A percentile compares a stretch with the other conserved stretches of the same genome.
Conservation (phyloP, 495 filamentous ascomycete genomes). For the Hyaloscypha finlandica region DNA sequence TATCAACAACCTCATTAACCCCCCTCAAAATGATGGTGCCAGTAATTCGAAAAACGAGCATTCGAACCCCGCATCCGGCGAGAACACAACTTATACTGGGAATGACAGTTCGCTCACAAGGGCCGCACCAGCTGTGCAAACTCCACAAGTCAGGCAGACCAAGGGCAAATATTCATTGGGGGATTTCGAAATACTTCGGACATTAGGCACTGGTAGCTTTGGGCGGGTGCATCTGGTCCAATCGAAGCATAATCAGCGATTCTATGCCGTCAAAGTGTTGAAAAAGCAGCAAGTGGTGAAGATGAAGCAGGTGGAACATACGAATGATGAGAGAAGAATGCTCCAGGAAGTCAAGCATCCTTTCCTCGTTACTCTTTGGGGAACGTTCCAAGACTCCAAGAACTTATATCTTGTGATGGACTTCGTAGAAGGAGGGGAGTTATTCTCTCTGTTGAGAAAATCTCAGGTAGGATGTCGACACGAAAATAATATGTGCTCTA, state of each 20-base stretch:
- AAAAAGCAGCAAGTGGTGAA: slow-evolving; percentile 99
- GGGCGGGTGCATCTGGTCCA: slow-evolving; percentile 95
- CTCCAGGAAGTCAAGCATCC: slow-evolving; percentile 93
- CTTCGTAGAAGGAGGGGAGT: slow-evolving; percentile 97
- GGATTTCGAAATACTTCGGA: slow-evolving; percentile 87
- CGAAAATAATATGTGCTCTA: background rate
- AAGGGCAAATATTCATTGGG: slow-evolving; percentile 96
- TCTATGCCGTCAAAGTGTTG: slow-evolving; percentile 96
- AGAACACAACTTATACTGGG: slow-evolving; percentile 9
- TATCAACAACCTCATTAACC: slow-evolving; percentile 73
- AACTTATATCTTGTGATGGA: slow-evolving; percentile 99
- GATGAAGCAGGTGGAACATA: slow-evolving; percentile 99
- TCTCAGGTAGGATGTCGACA: slow-evolving; percentile 72
- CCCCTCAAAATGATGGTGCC: slow-evolving; percentile 38
- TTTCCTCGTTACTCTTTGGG: slow-evolving; percentile 96
- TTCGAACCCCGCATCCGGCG: background rate
- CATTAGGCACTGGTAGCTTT: slow-evolving; percentile 95
- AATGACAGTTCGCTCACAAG: slow-evolving; percentile 24
- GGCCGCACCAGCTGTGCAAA: slow-evolving; percentile 28
- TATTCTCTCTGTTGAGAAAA: slow-evolving; percentile 93
- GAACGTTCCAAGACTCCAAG: slow-evolving; percentile 91
- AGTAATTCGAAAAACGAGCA: slow-evolving; percentile 15
- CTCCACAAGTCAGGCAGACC: slow-evolving; percentile 62
- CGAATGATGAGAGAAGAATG: slow-evolving; percentile 96
- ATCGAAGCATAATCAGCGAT: slow-evolving; percentile 94